Evolutionary conservation across 2,329 filamentous ascomycete genomes (phyloP).

Genomic region (Paracoccidioides lutzii): DNA sequence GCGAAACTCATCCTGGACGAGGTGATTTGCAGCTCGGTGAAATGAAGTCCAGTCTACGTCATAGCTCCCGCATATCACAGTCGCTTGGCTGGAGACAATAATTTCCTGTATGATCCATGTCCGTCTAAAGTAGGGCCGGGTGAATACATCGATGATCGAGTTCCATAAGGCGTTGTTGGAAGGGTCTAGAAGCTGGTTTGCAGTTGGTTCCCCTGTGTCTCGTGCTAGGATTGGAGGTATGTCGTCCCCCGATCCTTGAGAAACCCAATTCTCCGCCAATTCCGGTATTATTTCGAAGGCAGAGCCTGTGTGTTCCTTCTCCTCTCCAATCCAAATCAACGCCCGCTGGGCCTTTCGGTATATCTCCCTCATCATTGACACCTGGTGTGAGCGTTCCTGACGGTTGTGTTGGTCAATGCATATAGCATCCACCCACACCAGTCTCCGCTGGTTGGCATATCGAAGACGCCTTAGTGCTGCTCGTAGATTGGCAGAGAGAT

Average conservation of each 20-base stretch:
- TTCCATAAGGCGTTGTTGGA: background rate
- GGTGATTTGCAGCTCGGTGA: slow-evolving; percentile 3
- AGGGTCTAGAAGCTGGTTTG: background rate
- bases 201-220: background rate
- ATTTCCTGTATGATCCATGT: slow-evolving; percentile 5
- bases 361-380: slow-evolving; percentile 10
- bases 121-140: slow-evolving; percentile 2
- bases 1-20: slow-evolving; percentile 3
- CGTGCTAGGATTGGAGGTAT: background rate
- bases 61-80: slow-evolving; percentile 1
- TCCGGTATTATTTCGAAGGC: background rate
- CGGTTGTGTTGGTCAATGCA: slow-evolving; percentile 11
- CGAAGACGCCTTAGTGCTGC: slow-evolving; percentile 2
- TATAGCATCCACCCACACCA: slow-evolving; percentile 11
- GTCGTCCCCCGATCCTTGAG: background rate
- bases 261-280: slow-evolving; percentile 1
- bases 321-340: slow-evolving; percentile 3
- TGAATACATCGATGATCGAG: slow-evolving; percentile 3
- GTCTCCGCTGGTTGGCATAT: background rate
- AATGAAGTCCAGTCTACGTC: slow-evolving; percentile 2
- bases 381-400: slow-evolving; percentile 9
- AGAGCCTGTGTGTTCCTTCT: slow-evolving; percentile 1
- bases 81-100: background rate
- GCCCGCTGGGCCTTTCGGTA: slow-evolving; percentile 6
- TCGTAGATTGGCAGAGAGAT: slow-evolving; percentile 3